These are phyloP conservation scores for Cyberlindnera xishuangbannaensis DNA, from an alignment of 805 yeast species.

Conservation along the genomic window DNA sequence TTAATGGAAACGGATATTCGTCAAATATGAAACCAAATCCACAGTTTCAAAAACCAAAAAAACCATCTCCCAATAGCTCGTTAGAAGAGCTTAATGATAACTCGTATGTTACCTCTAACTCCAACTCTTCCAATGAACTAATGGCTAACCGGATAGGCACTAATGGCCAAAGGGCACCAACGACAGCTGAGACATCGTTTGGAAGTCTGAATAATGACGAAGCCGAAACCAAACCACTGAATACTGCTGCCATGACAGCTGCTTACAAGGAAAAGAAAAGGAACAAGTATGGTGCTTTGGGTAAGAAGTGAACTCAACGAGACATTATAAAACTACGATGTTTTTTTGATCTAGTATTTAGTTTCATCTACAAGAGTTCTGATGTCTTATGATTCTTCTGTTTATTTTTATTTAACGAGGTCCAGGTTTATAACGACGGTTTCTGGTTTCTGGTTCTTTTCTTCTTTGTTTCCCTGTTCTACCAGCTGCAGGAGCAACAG, in stretches of 20 bases:
- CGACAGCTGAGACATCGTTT: slow-evolving; percentile 6
- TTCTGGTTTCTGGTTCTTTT: too few relatives aligned
- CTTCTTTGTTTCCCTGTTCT: too few relatives aligned
- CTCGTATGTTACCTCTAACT: slow-evolving; percentile 6
- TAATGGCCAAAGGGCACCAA: neutral
- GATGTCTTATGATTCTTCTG: too few relatives aligned
- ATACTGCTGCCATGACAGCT: too few relatives aligned
- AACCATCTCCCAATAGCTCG: slow-evolving; percentile 6
- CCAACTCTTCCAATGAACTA: slow-evolving; percentile 9
- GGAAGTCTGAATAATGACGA: slow-evolving; percentile 7
- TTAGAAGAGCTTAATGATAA: slow-evolving; percentile 3
- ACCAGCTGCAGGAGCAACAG: too few relatives aligned
- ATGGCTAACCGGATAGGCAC: slow-evolving; percentile 1
- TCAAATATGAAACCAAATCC: slow-evolving; percentile 11
- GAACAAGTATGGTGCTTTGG: slow-evolving; percentile 20
- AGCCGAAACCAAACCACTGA: slow-evolving; percentile 8
- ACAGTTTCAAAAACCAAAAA: slow-evolving; percentile 8
- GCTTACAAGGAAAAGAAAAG: slow-evolving; percentile 10
- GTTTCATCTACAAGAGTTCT: too few relatives aligned
- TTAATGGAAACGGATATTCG: slow-evolving; percentile 7
- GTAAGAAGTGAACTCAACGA: slow-evolving; percentile 11
- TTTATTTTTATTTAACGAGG: too few relatives aligned
- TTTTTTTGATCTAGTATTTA: too few relatives aligned
- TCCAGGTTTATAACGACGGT: too few relatives aligned
- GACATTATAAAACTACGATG: too few relatives aligned